Evolutionary conservation across 139 green algal species (phyloP), one percentile per base, ranked within the genome.

Genomic region (Zygnema circumcarinatum): DNA sequence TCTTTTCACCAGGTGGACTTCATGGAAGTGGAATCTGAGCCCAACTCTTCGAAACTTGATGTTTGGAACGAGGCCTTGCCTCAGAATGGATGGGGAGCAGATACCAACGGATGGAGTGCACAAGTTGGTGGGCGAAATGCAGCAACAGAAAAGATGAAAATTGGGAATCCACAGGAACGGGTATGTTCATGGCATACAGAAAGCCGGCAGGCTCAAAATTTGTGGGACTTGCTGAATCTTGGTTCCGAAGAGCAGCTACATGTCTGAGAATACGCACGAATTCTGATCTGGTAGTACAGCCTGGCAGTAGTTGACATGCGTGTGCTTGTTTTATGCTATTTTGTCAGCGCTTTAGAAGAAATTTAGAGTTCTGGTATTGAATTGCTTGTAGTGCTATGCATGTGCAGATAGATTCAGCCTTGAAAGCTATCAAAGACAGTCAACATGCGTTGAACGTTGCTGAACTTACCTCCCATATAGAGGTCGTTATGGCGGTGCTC

Each of bases 371-470:
- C n/a, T n/a, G n/a, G n/a, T n/a, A n/a, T n/a, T n/a, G n/a, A n/a
- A n/a, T n/a, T n/a, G n/a, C n/a, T n/a, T n/a, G n/a, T n/a, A n/a
- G n/a, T n/a, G n/a, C n/a, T n/a, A n/a, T n/a, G n/a, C n/a, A n/a
- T n/a, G n/a, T n/a, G n/a, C 75, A 83, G 75, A 25, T 83, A 3
- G 36, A 83, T 35, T 2, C 38, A 31, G 75, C 75, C 32, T 35
- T 83, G 36, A 83, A 74, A 7, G 75, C 75, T 53, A 83, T 83
- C 47, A 62, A 83, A 39, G 75, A 83, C 20, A 39, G 31, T 52
- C 53, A 47, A 35, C 32, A 35, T 2, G 3, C 75, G 3, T 73
- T 83, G 32, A 73, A 36, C 7, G 39, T 53, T 2, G 32, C 3
- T 16, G 29, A 72, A 3, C 38, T 83, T 7, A 52, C 21, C 11